A percentile compares a stretch with the other conserved stretches of the same genome.
phyloP scores from a whole-genome alignment of 1,284 basidiomycete genomes.

The Cryptococcus hybrid region DNA sequence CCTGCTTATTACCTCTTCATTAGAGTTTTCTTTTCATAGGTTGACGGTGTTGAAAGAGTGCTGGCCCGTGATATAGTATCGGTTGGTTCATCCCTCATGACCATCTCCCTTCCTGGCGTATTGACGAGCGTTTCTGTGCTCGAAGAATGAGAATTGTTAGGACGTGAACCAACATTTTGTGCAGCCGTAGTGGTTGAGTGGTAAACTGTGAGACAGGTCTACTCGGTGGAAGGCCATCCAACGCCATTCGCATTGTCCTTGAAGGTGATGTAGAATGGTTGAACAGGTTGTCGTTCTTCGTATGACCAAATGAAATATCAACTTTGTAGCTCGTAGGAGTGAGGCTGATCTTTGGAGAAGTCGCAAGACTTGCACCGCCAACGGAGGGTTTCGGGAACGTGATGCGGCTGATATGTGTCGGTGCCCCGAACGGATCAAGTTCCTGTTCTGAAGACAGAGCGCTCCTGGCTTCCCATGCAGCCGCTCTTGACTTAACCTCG shows the following conservation, averaged over 20 bases:
- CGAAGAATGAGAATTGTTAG: not conserved
- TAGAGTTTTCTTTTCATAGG: too few species aligned
- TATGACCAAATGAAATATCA: not conserved
- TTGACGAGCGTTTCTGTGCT: not conserved
- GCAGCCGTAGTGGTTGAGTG: not conserved
- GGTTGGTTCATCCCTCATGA: not conserved
- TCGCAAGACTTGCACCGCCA: not conserved
- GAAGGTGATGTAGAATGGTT: not conserved
- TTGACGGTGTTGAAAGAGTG: not conserved
- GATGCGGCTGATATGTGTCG: conserved; percentile 34
- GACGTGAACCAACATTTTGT: not conserved
- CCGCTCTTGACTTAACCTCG: not conserved
- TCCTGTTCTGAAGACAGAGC: not conserved
- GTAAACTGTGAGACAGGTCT: not conserved
- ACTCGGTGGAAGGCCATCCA: not conserved
- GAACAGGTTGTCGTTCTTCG: not conserved
- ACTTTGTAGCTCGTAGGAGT: not conserved
- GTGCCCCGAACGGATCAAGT: conserved; percentile 6
- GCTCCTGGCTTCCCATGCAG: conserved; percentile 1
- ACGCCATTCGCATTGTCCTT: not conserved
- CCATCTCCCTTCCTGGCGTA: not conserved
- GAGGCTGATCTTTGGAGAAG: not conserved
- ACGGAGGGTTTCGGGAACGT: conserved; percentile 33
- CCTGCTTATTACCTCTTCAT: too few species aligned
- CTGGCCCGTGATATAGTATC: not conserved